A percentile compares a stretch with the other conserved stretches of the same genome.
phyloP scores from a whole-genome alignment of 192 early-diverging fungal genomes.

The Linnemannia hyalina region DNA sequence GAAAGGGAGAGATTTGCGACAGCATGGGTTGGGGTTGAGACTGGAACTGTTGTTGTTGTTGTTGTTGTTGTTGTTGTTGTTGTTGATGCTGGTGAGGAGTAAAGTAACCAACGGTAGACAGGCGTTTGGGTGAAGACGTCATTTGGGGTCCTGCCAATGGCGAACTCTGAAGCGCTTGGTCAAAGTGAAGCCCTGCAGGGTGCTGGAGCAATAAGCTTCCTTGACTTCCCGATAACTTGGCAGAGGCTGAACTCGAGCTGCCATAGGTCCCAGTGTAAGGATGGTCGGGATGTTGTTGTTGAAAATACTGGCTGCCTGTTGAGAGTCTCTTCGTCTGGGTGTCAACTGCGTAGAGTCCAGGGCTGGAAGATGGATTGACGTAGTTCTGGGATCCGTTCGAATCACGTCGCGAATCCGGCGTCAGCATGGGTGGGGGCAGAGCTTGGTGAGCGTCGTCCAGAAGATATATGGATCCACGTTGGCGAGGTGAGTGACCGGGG shows the following conservation, averaged over 20 bases:
- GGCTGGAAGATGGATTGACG: conserved; percentile 15
- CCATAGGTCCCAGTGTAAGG: background rate
- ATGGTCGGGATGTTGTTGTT: conserved; percentile 15
- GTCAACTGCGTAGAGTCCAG: conserved; percentile 21
- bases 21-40: background rate
- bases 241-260: background rate
- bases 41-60: conserved; percentile 16
- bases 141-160: conserved; percentile 6
- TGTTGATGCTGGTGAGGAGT: background rate
- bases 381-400: conserved; percentile 38
- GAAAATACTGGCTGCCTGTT: conserved; percentile 20
- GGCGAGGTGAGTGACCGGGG: conserved; percentile 15
- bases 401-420: conserved; percentile 15
- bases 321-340: conserved; percentile 41
- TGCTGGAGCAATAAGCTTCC: conserved; percentile 15
- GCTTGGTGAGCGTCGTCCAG: background rate
- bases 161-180: background rate
- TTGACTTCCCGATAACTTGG: conserved; percentile 12
- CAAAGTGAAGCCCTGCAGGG: background rate
- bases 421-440: background rate
- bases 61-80: background rate
- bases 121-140: conserved; percentile 24
- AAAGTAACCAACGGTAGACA: conserved; percentile 21
- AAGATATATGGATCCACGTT: conserved; percentile 2
- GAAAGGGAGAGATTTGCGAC: conserved; percentile 14